Percentiles rank a stretch among this genome's conserved stretches.
phyloP scores from a whole-genome alignment of 305 asterid species.

The Rubia occidens region DNA sequence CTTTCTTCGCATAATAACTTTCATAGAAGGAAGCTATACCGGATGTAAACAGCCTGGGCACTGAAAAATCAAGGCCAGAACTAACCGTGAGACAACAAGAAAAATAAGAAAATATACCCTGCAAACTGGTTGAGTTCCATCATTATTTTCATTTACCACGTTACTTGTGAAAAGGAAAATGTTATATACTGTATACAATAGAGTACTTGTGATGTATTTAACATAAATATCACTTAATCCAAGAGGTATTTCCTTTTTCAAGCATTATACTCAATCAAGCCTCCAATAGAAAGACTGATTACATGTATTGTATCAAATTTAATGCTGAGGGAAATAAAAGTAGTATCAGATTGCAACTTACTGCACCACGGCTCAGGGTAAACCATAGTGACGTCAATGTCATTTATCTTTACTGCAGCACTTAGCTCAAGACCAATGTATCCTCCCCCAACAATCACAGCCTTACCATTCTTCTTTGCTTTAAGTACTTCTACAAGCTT shows the following conservation, averaged over 20 bases:
- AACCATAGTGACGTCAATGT: conserved; percentile 80
- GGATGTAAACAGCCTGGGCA: conserved; percentile 87
- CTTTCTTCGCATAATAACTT: conserved; percentile 69
- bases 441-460: conserved; percentile 93
- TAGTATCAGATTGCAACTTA: conserved; percentile 38
- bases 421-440: conserved; percentile 96
- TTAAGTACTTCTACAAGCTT: conserved; percentile 81
- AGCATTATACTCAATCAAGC: not conserved
- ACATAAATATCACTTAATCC: not conserved
- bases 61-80: conserved; percentile 30
- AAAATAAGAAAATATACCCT: not conserved
- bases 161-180: not conserved
- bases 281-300: not conserved
- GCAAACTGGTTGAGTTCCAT: not conserved
- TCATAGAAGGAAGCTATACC: conserved; percentile 67
- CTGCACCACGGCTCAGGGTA: conserved; percentile 99
- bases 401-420: conserved; percentile 73
- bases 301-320: not conserved
- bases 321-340: not conserved
- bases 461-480: conserved; percentile 71
- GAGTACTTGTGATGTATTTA: not conserved
- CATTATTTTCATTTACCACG: not conserved
- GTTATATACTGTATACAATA: too few species aligned
- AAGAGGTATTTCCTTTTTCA: not conserved
- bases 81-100: not conserved